These are phyloP conservation scores for Penicillium crustosum DNA, from an alignment of 2,329 filamentous ascomycete species.

Conservation along the genomic window DNA sequence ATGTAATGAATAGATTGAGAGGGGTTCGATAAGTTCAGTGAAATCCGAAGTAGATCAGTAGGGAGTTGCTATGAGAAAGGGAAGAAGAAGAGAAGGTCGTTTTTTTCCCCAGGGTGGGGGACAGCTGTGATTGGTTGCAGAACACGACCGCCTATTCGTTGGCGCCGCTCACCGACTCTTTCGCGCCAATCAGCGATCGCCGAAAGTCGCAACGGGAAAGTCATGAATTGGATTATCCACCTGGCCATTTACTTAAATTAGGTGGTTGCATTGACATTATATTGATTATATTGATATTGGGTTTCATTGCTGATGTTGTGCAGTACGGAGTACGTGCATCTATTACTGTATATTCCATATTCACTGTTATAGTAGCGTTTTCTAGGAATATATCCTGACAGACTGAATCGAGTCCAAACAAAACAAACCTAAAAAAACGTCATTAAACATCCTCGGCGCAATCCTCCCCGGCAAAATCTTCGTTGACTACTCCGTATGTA, in stretches of 20 bases:
- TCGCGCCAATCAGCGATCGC: conserved; percentile 6
- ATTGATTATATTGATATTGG: background rate
- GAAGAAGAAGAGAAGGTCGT: conserved; percentile 27
- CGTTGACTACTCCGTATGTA: background rate
- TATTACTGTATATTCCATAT: background rate
- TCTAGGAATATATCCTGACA: background rate
- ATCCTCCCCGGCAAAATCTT: background rate
- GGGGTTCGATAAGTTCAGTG: conserved; percentile 17
- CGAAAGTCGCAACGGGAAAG: conserved; percentile 1
- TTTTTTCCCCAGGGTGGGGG: conserved; percentile 29
- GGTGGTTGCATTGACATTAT: background rate
- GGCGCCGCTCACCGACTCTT: conserved; percentile 37
- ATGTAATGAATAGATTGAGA: background rate
- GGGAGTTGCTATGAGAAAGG: conserved; percentile 21
- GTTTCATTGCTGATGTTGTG: background rate
- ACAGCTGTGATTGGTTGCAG: conserved; percentile 28
- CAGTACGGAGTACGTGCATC: background rate
- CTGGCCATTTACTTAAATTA: background rate
- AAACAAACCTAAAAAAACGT: conserved; percentile 3
- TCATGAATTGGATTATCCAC: conserved; percentile 3
- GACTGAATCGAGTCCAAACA: background rate
- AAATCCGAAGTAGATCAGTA: conserved; percentile 4
- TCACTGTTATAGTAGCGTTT: too few species aligned
- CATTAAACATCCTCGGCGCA: conserved; percentile 1
- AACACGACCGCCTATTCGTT: conserved; percentile 28